A percentile compares a stretch with the other conserved stretches of the same genome.
Conservation (phyloP, 345 rosid genomes). For the Aegle marmelos region DNA sequence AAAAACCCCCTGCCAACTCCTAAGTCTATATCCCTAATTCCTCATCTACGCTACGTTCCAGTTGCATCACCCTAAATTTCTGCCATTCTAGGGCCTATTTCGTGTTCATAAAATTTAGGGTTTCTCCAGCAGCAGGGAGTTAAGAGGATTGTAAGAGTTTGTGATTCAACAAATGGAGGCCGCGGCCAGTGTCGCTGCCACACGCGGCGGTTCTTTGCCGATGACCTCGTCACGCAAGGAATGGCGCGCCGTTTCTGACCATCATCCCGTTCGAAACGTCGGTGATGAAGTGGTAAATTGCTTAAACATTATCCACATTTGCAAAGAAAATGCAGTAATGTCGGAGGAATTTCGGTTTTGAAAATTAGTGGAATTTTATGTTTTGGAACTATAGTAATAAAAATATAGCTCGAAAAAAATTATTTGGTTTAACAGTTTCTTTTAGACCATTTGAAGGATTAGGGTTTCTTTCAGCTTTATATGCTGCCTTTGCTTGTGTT, state of each 20-base stretch:
- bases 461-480: neutral
- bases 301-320: neutral
- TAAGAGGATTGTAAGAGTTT: constrained; percentile 21
- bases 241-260: constrained; percentile 94
- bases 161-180: constrained; percentile 59
- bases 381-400: neutral
- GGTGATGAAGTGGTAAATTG: constrained; percentile 51
- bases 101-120: constrained; percentile 25
- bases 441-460: neutral
- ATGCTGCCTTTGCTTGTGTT: neutral
- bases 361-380: neutral
- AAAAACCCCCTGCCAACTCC: constrained; percentile 5
- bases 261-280: constrained; percentile 51
- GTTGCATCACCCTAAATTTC: neutral
- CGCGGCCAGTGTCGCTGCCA: constrained; percentile 55
- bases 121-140: constrained; percentile 19
- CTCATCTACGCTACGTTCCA: neutral
- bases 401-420: neutral
- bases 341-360: neutral
- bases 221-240: constrained; percentile 69
- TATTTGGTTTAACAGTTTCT: neutral
- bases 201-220: constrained; percentile 67
- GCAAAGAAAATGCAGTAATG: neutral
- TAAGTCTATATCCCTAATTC: constrained; percentile 24
- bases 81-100: constrained; percentile 29